phyloP scores from a whole-genome alignment of 73 alveolate genomes.

The Uronychia setigera region DNA sequence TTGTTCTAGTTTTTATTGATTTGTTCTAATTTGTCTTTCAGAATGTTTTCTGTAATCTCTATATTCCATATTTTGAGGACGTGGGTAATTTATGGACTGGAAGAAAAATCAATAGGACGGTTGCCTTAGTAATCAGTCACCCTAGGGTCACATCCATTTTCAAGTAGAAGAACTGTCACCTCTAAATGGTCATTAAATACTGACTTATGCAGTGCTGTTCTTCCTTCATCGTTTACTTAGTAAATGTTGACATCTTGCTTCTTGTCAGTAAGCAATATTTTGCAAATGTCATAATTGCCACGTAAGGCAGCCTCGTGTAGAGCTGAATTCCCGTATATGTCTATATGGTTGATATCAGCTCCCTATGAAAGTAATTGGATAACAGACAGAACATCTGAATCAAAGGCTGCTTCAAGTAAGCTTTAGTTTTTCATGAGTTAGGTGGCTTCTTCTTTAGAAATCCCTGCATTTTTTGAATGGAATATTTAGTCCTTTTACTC shows the following conservation, averaged over 20 bases:
- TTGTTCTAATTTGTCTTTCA: not conserved
- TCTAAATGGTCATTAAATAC: conserved; percentile 14
- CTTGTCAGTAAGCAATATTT: not conserved
- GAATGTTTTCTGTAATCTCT: conserved; percentile 1
- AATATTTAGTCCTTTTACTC: not conserved
- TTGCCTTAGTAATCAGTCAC: conserved; percentile 4
- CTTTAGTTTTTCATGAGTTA: not conserved
- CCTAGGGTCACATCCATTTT: conserved; percentile 27
- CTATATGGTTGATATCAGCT: conserved; percentile 5
- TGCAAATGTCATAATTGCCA: conserved; percentile 14
- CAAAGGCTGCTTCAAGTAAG: conserved; percentile 24
- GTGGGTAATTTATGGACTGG: not conserved
- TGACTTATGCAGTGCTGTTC: conserved; percentile 44
- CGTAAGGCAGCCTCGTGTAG: conserved; percentile 30
- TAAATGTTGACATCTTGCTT: conserved; percentile 7
- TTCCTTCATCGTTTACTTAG: conserved; percentile 4
- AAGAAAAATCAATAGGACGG: conserved; percentile 2
- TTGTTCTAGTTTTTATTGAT: not conserved
- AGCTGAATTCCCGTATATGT: conserved; percentile 15
- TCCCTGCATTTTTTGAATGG: not conserved
- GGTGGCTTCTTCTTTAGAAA: not conserved
- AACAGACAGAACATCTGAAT: not conserved
- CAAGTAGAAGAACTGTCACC: conserved; percentile 2
- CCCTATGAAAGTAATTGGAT: conserved; percentile 2
- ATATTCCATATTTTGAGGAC: conserved; percentile 16